phyloP scores from a whole-genome alignment of 2,329 filamentous ascomycete species.

The Madurella mycetomatis region DNA sequence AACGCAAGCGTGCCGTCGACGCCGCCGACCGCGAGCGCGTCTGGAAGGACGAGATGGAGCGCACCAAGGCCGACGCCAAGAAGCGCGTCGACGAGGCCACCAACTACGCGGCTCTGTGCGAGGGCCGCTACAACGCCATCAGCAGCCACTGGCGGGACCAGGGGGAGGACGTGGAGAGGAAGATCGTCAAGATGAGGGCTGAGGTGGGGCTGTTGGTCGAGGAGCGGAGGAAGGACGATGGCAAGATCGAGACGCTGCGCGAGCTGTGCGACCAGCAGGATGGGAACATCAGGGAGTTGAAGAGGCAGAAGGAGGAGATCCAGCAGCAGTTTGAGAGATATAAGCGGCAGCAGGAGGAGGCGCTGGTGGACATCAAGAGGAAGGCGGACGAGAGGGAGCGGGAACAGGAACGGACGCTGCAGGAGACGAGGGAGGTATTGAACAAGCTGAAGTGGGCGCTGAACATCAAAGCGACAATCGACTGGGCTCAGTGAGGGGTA shows the following conservation, averaged over 20 bases:
- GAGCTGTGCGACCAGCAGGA: conserved; percentile 71
- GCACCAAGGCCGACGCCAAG: conserved; percentile 54
- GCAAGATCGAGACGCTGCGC: conserved; percentile 59
- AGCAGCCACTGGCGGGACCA: conserved; percentile 63
- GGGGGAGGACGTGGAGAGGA: conserved; percentile 55
- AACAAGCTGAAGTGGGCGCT: conserved; percentile 71
- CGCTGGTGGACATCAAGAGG: conserved; percentile 55
- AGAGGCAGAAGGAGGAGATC: conserved; percentile 60
- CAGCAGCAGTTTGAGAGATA: conserved; percentile 58
- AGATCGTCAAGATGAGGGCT: conserved; percentile 44
- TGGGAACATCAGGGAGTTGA: conserved; percentile 58
- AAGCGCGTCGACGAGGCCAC: conserved; percentile 63
- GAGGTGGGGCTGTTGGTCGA: conserved; percentile 53
- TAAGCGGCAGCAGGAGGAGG: conserved; percentile 59
- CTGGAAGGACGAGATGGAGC: conserved; percentile 63
- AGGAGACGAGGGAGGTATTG: conserved; percentile 56
- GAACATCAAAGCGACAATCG: conserved; percentile 59
- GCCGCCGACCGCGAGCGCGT: conserved; percentile 57
- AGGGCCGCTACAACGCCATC: conserved; percentile 66
- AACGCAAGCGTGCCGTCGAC: conserved; percentile 56
- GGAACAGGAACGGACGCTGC: conserved; percentile 56
- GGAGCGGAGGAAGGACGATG: conserved; percentile 56
- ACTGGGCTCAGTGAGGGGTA: conserved; percentile 44
- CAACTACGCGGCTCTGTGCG: conserved; percentile 60
- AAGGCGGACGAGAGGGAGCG: conserved; percentile 54